Evolutionary conservation across 768 basidiomycete species (phyloP).

Genomic region (Lactarius tabidus): DNA sequence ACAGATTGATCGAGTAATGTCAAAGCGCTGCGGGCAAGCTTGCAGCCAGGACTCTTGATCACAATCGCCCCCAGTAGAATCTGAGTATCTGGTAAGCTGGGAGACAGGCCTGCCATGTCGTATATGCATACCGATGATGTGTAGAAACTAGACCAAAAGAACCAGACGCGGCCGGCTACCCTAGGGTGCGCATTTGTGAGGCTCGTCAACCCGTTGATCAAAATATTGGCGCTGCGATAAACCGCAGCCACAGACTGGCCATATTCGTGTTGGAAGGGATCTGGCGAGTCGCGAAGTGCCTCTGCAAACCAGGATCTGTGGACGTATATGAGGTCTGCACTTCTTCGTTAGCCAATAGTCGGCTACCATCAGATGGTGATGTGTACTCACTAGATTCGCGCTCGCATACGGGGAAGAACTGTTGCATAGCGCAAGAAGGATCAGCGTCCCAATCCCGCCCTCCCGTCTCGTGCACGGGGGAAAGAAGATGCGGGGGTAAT

Average conservation of each 20-base stretch:
- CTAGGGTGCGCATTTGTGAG: conserved; percentile 38
- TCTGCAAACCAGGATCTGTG: conserved; percentile 49
- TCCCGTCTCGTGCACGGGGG: conserved; percentile 35
- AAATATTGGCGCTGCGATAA: conserved; percentile 41
- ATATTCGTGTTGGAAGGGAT: conserved; percentile 44
- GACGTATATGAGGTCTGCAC: conserved; percentile 29
- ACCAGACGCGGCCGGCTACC: conserved; percentile 39
- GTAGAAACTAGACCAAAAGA: conserved; percentile 50
- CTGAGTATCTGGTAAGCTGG: conserved; percentile 28
- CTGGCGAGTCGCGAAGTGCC: conserved; percentile 40
- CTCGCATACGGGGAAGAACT: conserved; percentile 40
- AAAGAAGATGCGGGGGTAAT: conserved; percentile 42
- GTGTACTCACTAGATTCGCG: conserved; percentile 46
- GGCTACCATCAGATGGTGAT: not conserved
- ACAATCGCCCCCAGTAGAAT: conserved; percentile 46
- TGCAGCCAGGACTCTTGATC: conserved; percentile 43
- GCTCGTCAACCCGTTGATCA: conserved; percentile 40
- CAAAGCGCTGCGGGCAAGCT: conserved; percentile 39
- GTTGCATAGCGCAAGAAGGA: conserved; percentile 40
- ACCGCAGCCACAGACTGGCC: conserved; percentile 43
- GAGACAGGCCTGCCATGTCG: not conserved
- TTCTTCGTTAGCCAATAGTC: not conserved
- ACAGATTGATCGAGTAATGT: conserved; percentile 37
- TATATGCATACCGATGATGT: conserved; percentile 42
- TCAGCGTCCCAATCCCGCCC: conserved; percentile 39